Conservation (phyloP, 352 stramenopile species). For the Phytophthora capsici region DNA sequence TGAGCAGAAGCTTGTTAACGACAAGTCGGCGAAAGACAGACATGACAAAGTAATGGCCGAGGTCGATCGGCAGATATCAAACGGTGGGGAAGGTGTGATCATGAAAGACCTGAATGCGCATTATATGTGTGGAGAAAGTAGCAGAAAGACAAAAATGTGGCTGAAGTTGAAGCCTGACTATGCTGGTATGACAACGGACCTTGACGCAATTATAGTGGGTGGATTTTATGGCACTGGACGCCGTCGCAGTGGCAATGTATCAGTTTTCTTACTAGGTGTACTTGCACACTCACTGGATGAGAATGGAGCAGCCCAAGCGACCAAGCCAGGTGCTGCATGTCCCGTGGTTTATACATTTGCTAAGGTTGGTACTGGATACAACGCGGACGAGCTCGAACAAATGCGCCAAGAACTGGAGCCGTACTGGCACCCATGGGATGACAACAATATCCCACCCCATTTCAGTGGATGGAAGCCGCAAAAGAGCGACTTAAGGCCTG, state of each 20-base stretch:
- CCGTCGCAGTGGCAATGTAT: constrained; percentile 80
- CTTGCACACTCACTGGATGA: constrained; percentile 70
- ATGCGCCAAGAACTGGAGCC: constrained; percentile 81
- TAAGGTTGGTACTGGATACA: constrained; percentile 87
- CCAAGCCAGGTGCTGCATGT: constrained; percentile 52
- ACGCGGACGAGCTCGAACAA: constrained; percentile 74
- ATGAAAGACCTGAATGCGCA: constrained; percentile 88
- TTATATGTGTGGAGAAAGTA: constrained; percentile 88
- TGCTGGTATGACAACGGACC: constrained; percentile 82
- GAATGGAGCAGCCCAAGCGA: constrained; percentile 48
- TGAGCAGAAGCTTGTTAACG: constrained; percentile 82
- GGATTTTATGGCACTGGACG: constrained; percentile 82
- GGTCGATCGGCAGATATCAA: constrained; percentile 71
- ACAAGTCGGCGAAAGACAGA: constrained; percentile 72
- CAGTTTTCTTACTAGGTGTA: constrained; percentile 81
- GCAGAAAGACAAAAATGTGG: constrained; percentile 82
- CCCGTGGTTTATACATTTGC: constrained; percentile 81
- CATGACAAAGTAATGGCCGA: constrained; percentile 86
- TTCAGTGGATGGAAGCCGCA: constrained; percentile 83
- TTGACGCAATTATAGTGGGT: constrained; percentile 83
- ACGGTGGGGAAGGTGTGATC: constrained; percentile 85
- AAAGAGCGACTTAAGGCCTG: constrained; percentile 75
- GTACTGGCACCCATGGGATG: constrained; percentile 80
- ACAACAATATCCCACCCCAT: constrained; percentile 67
- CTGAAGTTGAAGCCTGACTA: constrained; percentile 91